Conservation (phyloP, 2,329 filamentous ascomycete genomes). For the Cryphonectria nitschkei region DNA sequence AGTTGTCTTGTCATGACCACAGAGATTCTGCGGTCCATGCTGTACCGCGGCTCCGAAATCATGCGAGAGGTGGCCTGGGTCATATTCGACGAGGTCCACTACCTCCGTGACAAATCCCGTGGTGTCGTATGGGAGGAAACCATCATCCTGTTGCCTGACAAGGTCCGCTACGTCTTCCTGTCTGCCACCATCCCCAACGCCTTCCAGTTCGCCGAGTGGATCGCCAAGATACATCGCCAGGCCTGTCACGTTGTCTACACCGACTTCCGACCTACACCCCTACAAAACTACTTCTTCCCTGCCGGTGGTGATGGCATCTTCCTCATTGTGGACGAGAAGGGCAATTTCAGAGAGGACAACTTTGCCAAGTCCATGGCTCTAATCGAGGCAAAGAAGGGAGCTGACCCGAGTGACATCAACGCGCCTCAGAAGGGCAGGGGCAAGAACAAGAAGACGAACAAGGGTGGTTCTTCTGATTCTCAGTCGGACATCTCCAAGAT, state of each 20-base stretch:
- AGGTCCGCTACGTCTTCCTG: slow-evolving; percentile 97
- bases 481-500: slow-evolving; percentile 93
- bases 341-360: slow-evolving; percentile 93
- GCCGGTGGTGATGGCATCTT: slow-evolving; percentile 90
- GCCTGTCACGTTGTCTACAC: slow-evolving; percentile 99
- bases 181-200: slow-evolving; percentile 98
- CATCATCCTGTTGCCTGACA: slow-evolving; percentile 95
- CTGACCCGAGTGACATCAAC: slow-evolving; percentile 77
- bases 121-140: slow-evolving; percentile 99
- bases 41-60: slow-evolving; percentile 97
- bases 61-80: slow-evolving; percentile 99
- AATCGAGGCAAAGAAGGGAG: slow-evolving; percentile 85
- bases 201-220: slow-evolving; percentile 99
- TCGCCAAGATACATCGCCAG: slow-evolving; percentile 95
- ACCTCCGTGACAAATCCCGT: slow-evolving; percentile 90
- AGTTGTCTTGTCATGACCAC: slow-evolving; percentile 99
- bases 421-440: slow-evolving; percentile 85
- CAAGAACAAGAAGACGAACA: slow-evolving; percentile 90
- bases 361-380: slow-evolving; percentile 95
- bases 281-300: slow-evolving; percentile 98
- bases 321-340: slow-evolving; percentile 94
- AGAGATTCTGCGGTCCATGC: slow-evolving; percentile 97
- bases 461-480: slow-evolving; percentile 74
- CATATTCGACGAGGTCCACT: slow-evolving; percentile 97
- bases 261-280: slow-evolving; percentile 92